Conservation (phyloP, 192 early-diverging fungal species). For the Gaertneriomyces sp. region DNA sequence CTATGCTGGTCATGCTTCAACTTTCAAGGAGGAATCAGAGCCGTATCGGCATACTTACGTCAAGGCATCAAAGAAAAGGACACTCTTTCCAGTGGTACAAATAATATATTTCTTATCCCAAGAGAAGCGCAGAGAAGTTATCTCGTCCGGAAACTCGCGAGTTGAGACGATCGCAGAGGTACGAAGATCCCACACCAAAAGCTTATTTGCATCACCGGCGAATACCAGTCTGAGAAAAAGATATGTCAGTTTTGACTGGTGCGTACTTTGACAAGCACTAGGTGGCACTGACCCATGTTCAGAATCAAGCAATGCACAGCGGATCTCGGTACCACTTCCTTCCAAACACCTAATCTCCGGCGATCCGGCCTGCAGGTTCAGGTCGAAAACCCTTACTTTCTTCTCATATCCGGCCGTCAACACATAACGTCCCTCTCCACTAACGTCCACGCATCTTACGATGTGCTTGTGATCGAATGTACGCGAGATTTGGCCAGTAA, state of each 20-base stretch:
- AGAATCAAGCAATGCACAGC: conserved; percentile 62
- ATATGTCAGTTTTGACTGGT: background rate
- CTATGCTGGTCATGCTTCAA: background rate
- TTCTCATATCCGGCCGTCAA: conserved; percentile 83
- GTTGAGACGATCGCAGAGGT: conserved; percentile 57
- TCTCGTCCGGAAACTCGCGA: conserved; percentile 58
- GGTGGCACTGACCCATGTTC: conserved; percentile 36
- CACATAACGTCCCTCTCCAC: conserved; percentile 64
- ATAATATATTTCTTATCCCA: conserved; percentile 71
- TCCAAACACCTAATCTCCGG: conserved; percentile 41
- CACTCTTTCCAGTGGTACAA: conserved; percentile 72
- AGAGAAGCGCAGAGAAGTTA: conserved; percentile 73
- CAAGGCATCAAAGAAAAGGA: conserved; percentile 70
- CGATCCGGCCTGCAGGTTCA: conserved; percentile 44
- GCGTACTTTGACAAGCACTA: background rate
- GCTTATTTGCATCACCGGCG: conserved; percentile 42
- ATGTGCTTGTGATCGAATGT: conserved; percentile 77
- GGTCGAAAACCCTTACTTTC: conserved; percentile 75
- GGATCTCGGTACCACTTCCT: conserved; percentile 57
- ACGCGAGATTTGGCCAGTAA: conserved; percentile 65
- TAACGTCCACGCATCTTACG: conserved; percentile 80
- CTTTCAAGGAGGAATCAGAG: conserved; percentile 10
- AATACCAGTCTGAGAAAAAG: conserved; percentile 34
- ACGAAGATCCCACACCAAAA: conserved; percentile 72
- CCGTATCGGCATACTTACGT: conserved; percentile 41